A percentile compares a stretch with the other conserved stretches of the same genome.
Conservation (phyloP, 2,329 filamentous ascomycete genomes). For the Ceratocystis huliohia region DNA sequence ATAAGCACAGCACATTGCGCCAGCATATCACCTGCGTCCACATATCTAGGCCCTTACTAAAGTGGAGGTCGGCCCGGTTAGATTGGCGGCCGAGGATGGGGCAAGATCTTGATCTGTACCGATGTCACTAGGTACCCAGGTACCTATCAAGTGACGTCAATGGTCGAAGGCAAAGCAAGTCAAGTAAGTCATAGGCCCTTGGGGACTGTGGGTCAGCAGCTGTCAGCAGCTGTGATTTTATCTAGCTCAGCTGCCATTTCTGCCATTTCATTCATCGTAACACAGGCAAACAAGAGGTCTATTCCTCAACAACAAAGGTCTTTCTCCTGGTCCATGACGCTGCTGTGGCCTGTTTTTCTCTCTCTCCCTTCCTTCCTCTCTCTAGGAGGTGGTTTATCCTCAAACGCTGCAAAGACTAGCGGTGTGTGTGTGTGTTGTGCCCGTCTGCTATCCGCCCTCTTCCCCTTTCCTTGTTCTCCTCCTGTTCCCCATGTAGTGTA, state of each 20-base stretch:
- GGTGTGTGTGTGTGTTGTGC: constrained; percentile 1
- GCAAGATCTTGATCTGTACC: too few species aligned
- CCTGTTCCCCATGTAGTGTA: neutral
- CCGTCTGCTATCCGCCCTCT: neutral
- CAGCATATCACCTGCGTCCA: neutral
- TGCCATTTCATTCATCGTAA: neutral
- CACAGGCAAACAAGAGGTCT: neutral
- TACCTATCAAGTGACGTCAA: too few species aligned
- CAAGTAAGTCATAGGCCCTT: too few species aligned
- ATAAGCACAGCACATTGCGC: neutral
- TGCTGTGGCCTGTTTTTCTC: neutral
- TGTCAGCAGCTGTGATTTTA: neutral
- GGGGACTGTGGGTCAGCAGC: neutral
- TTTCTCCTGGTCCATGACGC: neutral
- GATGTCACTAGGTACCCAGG: too few species aligned
- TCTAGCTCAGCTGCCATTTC: neutral
- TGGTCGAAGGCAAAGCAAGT: too few species aligned
- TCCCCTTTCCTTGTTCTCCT: neutral
- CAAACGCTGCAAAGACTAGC: neutral
- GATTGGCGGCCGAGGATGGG: neutral
- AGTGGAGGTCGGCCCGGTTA: neutral
- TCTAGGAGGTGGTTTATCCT: neutral
- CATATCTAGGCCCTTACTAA: neutral
- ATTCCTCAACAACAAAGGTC: neutral
- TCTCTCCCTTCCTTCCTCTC: neutral